Evolutionary conservation across 129 eudicot genomes (phyloP).

Genomic region (Arctium lappa): DNA sequence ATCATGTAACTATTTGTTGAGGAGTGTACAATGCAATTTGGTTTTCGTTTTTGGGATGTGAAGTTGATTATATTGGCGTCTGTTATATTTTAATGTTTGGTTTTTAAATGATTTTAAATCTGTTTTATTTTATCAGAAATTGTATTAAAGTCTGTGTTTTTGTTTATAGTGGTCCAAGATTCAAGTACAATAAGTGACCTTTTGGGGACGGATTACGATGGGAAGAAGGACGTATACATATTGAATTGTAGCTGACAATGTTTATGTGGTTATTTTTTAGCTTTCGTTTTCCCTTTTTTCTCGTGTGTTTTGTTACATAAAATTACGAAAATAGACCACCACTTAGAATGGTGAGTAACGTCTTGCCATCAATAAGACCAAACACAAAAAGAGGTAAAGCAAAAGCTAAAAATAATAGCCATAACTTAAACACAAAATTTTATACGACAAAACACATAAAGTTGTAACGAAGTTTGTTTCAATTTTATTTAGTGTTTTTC

Average conservation of each 20-base stretch:
- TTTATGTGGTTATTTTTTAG: slow-evolving; percentile 1
- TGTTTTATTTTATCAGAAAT: neutral
- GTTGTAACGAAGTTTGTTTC: neutral
- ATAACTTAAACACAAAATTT: neutral
- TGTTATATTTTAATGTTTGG: neutral
- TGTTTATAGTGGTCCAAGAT: neutral
- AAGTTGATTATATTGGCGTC: neutral
- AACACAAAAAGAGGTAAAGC: neutral
- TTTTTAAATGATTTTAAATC: no score
- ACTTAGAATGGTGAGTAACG: slow-evolving; percentile 5
- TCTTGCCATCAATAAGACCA: neutral
- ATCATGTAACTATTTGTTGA: neutral
- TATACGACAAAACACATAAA: neutral
- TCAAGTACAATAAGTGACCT: neutral
- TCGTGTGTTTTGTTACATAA: neutral
- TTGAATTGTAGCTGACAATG: slow-evolving; percentile 4
- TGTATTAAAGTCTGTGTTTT: neutral
- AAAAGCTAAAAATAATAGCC: neutral
- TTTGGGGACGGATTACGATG: neutral
- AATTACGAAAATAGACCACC: neutral
- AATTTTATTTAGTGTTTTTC: no score
- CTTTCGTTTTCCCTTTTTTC: neutral
- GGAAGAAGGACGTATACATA: neutral
- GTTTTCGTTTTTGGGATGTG: neutral
- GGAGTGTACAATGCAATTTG: neutral